Conservation (phyloP, 371 early-diverging fungal genomes). For the Phascolomyces articulosus region DNA sequence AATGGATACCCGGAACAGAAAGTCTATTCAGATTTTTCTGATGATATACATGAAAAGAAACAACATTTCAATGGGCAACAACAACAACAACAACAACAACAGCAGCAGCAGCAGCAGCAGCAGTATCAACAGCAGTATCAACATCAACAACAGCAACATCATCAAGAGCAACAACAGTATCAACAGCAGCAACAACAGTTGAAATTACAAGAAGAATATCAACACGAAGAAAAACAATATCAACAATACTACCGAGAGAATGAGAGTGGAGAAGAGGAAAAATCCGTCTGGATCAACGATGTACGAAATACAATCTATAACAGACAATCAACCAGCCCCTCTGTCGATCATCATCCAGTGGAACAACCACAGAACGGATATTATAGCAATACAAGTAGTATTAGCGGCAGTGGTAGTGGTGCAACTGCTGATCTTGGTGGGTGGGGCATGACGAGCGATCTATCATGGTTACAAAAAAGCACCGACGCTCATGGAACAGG, state of each 20-base stretch:
- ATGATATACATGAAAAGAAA: background rate
- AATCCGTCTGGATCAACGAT: background rate
- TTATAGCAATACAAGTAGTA: background rate
- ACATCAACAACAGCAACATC: background rate
- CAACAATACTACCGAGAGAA: background rate
- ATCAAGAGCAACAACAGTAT: background rate
- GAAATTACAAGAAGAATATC: too few relatives aligned
- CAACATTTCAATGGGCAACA: background rate
- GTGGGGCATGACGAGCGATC: constrained; percentile 20
- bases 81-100: background rate
- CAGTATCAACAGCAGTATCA: background rate
- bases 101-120: background rate
- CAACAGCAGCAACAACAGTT: background rate
- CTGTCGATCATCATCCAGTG: background rate
- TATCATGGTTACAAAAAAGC: constrained; percentile 6
- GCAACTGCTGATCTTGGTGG: constrained; percentile 22
- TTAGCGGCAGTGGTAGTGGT: background rate
- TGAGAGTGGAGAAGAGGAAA: background rate
- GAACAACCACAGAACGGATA: background rate
- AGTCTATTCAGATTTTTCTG: background rate
- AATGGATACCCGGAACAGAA: background rate
- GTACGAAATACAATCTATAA: background rate
- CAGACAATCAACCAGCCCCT: background rate
- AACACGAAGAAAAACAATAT: background rate
- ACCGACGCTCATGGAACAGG: background rate